Percentiles rank a stretch among this genome's conserved stretches.
phyloP scores from a whole-genome alignment of 768 basidiomycete genomes.

The Tubosaeta sp. region DNA sequence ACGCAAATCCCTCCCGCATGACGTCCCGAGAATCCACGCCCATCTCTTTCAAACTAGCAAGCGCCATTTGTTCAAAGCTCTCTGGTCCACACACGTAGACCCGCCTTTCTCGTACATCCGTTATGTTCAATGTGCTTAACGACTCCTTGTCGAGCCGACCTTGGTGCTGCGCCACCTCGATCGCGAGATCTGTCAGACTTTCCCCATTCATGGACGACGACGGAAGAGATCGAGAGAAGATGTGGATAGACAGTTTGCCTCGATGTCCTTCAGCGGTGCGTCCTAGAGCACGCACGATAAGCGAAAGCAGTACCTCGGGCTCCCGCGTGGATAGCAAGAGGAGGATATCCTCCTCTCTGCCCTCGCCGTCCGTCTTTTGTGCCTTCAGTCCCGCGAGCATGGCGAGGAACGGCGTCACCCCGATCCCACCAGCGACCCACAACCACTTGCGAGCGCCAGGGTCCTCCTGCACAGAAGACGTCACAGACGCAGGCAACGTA shows the following conservation, averaged over 20 bases:
- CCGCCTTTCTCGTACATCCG: slow-evolving; percentile 22
- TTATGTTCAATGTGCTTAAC: slow-evolving; percentile 5
- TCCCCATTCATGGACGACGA: neutral
- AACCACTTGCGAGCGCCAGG: slow-evolving; percentile 30
- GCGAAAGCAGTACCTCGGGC: slow-evolving; percentile 45
- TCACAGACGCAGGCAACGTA: slow-evolving; percentile 24
- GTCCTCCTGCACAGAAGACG: neutral
- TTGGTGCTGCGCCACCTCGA: slow-evolving; percentile 13
- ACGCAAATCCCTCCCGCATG: slow-evolving; percentile 41
- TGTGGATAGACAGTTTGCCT: slow-evolving; percentile 32
- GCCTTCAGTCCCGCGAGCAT: slow-evolving; percentile 37
- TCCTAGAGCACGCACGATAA: slow-evolving; percentile 22
- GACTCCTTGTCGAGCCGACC: slow-evolving; percentile 16
- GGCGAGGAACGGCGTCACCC: slow-evolving; percentile 60
- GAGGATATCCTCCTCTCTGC: slow-evolving; percentile 34
- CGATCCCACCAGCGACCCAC: slow-evolving; percentile 64
- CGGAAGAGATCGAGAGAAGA: slow-evolving; percentile 31
- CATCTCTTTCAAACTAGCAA: slow-evolving; percentile 31
- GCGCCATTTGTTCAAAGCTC: slow-evolving; percentile 39
- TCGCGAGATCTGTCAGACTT: slow-evolving; percentile 14
- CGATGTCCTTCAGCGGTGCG: neutral
- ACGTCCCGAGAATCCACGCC: slow-evolving; percentile 35
- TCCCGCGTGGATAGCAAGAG: slow-evolving; percentile 53
- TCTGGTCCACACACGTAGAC: slow-evolving; percentile 50
- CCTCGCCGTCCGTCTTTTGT: neutral